Conservation (phyloP, 129 eudicot genomes). For the Arctium minus region DNA sequence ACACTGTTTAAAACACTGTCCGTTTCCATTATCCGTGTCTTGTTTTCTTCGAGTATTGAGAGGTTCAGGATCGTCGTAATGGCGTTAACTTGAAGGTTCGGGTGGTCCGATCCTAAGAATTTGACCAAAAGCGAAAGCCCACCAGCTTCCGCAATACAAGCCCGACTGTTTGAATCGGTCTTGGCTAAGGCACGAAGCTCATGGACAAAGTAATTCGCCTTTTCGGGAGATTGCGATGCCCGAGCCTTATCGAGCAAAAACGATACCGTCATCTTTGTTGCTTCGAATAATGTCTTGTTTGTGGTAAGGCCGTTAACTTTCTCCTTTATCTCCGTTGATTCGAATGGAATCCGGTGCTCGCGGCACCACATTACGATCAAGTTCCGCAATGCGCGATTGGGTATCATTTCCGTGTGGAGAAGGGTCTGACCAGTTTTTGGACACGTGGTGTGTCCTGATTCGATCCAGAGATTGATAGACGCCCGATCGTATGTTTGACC, state of each 20-base stretch:
- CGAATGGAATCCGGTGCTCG: conserved; percentile 74
- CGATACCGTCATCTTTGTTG: conserved; percentile 81
- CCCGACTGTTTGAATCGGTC: conserved; percentile 76
- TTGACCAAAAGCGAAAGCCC: conserved; percentile 61
- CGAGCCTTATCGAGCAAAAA: conserved; percentile 53
- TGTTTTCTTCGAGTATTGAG: conserved; percentile 77
- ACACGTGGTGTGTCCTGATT: conserved; percentile 92
- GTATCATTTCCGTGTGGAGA: conserved; percentile 67
- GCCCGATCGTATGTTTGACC: conserved; percentile 92
- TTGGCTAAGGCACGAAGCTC: conserved; percentile 89
- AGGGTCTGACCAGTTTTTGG: conserved; percentile 89
- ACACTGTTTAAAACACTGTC: conserved; percentile 69
- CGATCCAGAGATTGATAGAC: conserved; percentile 76
- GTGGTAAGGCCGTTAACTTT: conserved; percentile 34
- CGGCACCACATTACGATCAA: conserved; percentile 96
- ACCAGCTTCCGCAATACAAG: conserved; percentile 79
- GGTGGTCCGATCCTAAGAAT: conserved; percentile 56
- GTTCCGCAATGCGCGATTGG: conserved; percentile 67
- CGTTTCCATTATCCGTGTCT: conserved; percentile 68
- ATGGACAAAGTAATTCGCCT: conserved; percentile 55
- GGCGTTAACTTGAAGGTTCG: conserved; percentile 70
- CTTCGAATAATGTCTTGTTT: conserved; percentile 75
- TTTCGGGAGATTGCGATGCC: conserved; percentile 38
- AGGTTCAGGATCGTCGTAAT: conserved; percentile 78
- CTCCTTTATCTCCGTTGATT: conserved; percentile 46